Conservation (phyloP, 495 filamentous ascomycete genomes). For the Sabuloglossum arenarium region DNA sequence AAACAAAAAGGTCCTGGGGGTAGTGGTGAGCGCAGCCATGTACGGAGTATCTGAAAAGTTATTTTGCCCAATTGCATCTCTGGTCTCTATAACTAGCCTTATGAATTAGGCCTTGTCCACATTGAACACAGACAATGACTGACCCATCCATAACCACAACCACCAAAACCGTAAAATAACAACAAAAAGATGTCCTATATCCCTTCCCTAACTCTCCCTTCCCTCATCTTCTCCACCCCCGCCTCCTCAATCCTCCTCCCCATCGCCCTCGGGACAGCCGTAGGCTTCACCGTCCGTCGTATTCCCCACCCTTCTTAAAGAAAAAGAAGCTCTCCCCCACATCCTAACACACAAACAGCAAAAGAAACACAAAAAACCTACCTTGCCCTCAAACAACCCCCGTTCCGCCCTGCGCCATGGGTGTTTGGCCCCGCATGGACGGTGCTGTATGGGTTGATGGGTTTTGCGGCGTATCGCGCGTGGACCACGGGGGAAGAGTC, state of each 20-base stretch:
- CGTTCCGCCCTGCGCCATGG: slow-evolving; percentile 53
- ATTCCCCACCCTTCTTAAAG: slow-evolving; percentile 6
- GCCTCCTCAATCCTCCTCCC: slow-evolving; percentile 51
- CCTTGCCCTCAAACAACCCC: slow-evolving; percentile 51
- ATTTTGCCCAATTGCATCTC: too few species aligned
- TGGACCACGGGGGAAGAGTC: slow-evolving; percentile 35
- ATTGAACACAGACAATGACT: not conserved
- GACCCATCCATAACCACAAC: not conserved
- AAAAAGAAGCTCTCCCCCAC: slow-evolving; percentile 9
- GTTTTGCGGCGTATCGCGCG: slow-evolving; percentile 61
- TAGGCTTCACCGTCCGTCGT: slow-evolving; percentile 41
- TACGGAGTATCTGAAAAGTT: too few species aligned
- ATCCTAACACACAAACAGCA: slow-evolving; percentile 15
- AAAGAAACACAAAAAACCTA: slow-evolving; percentile 42
- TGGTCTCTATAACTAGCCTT: too few species aligned
- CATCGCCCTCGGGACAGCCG: slow-evolving; percentile 35
- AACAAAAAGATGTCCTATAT: slow-evolving; percentile 18
- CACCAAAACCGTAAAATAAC: not conserved
- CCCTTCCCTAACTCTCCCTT: slow-evolving; percentile 35
- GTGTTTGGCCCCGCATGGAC: slow-evolving; percentile 81
- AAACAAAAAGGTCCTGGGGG: too few species aligned
- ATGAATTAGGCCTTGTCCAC: too few species aligned
- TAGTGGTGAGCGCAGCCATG: too few species aligned
- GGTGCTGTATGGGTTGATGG: slow-evolving; percentile 68
- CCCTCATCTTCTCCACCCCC: slow-evolving; percentile 37